Conservation (phyloP, 352 stramenopile species). For the Pythium dissimile region DNA sequence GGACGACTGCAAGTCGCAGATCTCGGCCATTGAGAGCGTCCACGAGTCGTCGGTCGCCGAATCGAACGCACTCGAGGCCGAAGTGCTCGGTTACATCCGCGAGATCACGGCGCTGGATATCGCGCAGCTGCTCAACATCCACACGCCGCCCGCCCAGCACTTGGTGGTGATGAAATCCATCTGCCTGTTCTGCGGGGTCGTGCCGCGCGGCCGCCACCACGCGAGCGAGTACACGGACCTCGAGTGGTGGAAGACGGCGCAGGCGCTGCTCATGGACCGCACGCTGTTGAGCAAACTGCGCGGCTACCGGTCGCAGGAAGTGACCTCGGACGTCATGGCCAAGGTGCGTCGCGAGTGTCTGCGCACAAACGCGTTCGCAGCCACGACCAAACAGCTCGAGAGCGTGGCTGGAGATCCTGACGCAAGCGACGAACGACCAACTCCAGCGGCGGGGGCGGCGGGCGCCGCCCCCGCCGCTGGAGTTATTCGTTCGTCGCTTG, state of each 20-base stretch:
- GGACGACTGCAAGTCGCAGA: constrained; percentile 49
- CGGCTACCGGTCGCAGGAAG: constrained; percentile 40
- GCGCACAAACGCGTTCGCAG: constrained; percentile 38
- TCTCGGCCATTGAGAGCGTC: constrained; percentile 42
- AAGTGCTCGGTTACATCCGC: constrained; percentile 57
- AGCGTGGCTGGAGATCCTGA: neutral
- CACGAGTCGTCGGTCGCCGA: constrained; percentile 48
- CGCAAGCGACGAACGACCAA: neutral
- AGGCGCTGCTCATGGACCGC: constrained; percentile 79
- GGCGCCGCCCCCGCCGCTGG: neutral
- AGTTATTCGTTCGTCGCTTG: too few species aligned
- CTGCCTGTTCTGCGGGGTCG: constrained; percentile 58
- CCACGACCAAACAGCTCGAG: neutral
- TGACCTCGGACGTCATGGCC: constrained; percentile 66
- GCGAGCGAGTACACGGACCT: constrained; percentile 66
- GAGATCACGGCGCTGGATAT: constrained; percentile 76
- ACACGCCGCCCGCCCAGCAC: constrained; percentile 40
- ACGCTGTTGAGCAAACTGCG: constrained; percentile 55
- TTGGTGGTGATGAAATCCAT: constrained; percentile 74
- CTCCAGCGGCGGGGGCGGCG: neutral
- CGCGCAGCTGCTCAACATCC: constrained; percentile 51
- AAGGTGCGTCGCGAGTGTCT: constrained; percentile 78
- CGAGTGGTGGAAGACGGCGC: constrained; percentile 79
- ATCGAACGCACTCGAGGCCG: constrained; percentile 50
- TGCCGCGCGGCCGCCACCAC: constrained; percentile 48